Percentiles rank a stretch among this genome's conserved stretches.
These are phyloP conservation scores for Litchi chinensis DNA, from an alignment of 345 rosid species.

Conservation along the genomic window DNA sequence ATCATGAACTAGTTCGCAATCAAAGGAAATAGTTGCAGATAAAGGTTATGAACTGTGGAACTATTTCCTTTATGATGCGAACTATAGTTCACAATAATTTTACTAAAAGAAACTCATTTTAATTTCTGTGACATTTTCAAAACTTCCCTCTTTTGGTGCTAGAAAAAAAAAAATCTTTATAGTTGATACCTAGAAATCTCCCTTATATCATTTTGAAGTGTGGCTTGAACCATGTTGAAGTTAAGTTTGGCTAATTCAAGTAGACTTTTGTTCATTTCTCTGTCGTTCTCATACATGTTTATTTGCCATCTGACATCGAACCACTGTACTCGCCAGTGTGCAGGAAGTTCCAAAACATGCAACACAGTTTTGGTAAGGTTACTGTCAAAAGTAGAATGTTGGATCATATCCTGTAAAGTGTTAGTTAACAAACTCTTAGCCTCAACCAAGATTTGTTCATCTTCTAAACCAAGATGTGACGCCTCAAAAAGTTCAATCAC, in stretches of 20 bases:
- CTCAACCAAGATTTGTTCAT: slow-evolving; percentile 36
- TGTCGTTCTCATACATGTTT: slow-evolving; percentile 13
- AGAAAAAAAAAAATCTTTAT: too few relatives aligned
- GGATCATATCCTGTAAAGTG: slow-evolving; percentile 7
- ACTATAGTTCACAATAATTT: too few relatives aligned
- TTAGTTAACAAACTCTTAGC: slow-evolving; percentile 27
- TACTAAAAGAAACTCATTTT: too few relatives aligned
- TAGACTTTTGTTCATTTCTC: not conserved
- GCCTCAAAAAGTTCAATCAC: slow-evolving; percentile 51
- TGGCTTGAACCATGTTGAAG: slow-evolving; percentile 47
- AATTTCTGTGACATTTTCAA: too few relatives aligned
- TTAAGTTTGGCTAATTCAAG: slow-evolving; percentile 45
- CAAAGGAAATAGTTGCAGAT: too few relatives aligned
- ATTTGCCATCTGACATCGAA: slow-evolving; percentile 54
- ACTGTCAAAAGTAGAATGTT: not conserved
- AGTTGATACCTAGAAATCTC: slow-evolving; percentile 40
- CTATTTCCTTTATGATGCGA: too few relatives aligned
- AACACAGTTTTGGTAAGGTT: slow-evolving; percentile 11
- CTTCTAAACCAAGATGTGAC: slow-evolving; percentile 37
- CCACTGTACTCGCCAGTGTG: slow-evolving; percentile 50
- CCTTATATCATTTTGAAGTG: slow-evolving; percentile 45
- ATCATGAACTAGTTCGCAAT: too few relatives aligned
- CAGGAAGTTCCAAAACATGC: slow-evolving; percentile 45
- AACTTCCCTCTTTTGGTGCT: too few relatives aligned
- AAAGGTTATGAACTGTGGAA: too few relatives aligned